These are phyloP conservation scores for Tetracladium maxilliforme DNA, from an alignment of 2,329 filamentous ascomycete species.

Conservation along the genomic window DNA sequence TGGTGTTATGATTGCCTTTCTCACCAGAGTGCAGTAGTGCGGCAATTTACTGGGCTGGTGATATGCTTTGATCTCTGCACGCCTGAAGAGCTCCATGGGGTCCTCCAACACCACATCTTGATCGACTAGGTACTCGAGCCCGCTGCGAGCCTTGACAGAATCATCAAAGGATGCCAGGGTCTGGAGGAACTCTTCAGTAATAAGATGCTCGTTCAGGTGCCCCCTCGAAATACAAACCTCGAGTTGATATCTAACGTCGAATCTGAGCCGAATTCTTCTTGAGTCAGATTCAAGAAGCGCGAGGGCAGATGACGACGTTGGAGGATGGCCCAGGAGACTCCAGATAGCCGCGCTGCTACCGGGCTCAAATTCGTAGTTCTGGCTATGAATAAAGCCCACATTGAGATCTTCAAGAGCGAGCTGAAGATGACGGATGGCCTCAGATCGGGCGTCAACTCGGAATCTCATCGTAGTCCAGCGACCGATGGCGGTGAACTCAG, in stretches of 20 bases:
- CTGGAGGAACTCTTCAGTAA: constrained; percentile 52
- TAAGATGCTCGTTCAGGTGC: constrained; percentile 60
- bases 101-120: constrained; percentile 46
- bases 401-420: constrained; percentile 61
- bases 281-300: constrained; percentile 7
- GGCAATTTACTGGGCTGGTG: constrained; percentile 40
- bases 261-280: constrained; percentile 33
- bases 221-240: constrained; percentile 84
- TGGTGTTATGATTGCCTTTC: constrained; percentile 70
- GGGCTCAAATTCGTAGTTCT: constrained; percentile 24
- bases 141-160: constrained; percentile 36
- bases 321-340: constrained; percentile 19
- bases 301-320: constrained; percentile 4
- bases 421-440: too few species aligned
- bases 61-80: constrained; percentile 31
- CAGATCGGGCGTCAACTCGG: constrained; percentile 21
- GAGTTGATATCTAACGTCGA: constrained; percentile 72
- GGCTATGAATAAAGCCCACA: constrained; percentile 31
- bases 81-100: constrained; percentile 57
- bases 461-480: constrained; percentile 41
- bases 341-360: constrained; percentile 22
- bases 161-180: constrained; percentile 32
- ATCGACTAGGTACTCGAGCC: constrained; percentile 64
- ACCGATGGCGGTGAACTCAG: constrained; percentile 32
- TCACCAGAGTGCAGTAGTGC: constrained; percentile 57